These are phyloP conservation scores for Debaryomyces subglobosus DNA, from an alignment of 1,139 yeast species.

Conservation along the genomic window DNA sequence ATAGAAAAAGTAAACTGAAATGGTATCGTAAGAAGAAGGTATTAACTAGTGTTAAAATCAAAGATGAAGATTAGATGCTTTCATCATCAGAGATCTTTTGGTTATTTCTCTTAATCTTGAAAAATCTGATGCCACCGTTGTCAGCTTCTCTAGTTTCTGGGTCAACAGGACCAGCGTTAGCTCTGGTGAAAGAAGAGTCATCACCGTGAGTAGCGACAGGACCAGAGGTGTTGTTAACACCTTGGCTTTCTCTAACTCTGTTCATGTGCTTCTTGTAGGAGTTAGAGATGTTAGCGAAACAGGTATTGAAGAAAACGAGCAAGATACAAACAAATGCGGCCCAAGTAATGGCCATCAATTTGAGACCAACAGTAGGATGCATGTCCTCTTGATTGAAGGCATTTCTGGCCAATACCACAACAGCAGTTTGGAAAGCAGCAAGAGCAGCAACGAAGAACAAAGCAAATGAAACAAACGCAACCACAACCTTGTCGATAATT, in stretches of 20 bases:
- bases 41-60: not conserved
- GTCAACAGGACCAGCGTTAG: slow-evolving; percentile 34
- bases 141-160: slow-evolving; percentile 36
- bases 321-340: slow-evolving; percentile 60
- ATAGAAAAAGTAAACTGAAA: slow-evolving; percentile 8
- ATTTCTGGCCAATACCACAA: slow-evolving; percentile 62
- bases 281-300: slow-evolving; percentile 53
- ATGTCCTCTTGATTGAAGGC: slow-evolving; percentile 55
- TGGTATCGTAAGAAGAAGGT: slow-evolving; percentile 7
- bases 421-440: slow-evolving; percentile 70
- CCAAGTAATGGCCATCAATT: slow-evolving; percentile 68
- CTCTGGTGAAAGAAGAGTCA: slow-evolving; percentile 51
- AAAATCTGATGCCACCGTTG: slow-evolving; percentile 73
- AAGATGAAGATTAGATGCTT: slow-evolving; percentile 44
- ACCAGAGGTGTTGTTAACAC: slow-evolving; percentile 19
- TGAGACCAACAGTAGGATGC: slow-evolving; percentile 55
- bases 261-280: slow-evolving; percentile 50
- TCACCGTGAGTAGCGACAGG: slow-evolving; percentile 30
- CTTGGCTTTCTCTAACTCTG: slow-evolving; percentile 32
- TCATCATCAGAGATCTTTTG: slow-evolving; percentile 62
- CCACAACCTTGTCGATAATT: slow-evolving; percentile 55
- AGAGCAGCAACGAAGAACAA: slow-evolving; percentile 59
- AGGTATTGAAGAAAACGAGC: slow-evolving; percentile 56
- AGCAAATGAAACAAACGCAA: slow-evolving; percentile 55
- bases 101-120: slow-evolving; percentile 74